Base-by-base conservation (phyloP, 2,329 filamentous ascomycete genomes). In the Furcasterigmium furcatum region DNA sequence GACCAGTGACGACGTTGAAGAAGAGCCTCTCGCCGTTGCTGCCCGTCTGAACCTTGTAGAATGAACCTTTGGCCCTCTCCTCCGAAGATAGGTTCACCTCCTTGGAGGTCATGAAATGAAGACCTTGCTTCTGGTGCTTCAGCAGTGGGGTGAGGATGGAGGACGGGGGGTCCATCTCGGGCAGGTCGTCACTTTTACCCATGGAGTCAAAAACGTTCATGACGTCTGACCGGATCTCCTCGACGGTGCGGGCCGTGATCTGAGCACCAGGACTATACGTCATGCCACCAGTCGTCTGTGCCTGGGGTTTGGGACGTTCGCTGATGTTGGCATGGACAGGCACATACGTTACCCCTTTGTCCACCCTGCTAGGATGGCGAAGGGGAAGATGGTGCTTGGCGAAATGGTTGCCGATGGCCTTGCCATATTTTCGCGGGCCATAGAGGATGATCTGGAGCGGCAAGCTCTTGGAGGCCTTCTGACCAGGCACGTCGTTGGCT, bases 171-270 rank as follows among this genome's bases (percentile, higher is more conserved):
- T 92, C 83, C 69, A 85, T 82, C 52, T 85, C 79, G 0, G 87
- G 87, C 7, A 97, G 70, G 48, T 89, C 82, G 46, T 95, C 87
- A 9, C 78, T 83, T 55, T 84, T 84, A 21, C 84, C 80, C 32
- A 96, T 79, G 8, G 85, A 86, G 67, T 96, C 91, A 57, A 99
- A 96, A 60, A 97, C 88, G 35, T 82, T 84, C 63, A 89, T 80
- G 19, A 96, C 87, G 46, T 96, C 91, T 51, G 82, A 84, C 9
- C 87, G 85, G 48, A 96, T 86, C 65, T 97, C 91, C 56, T 97
- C 92, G 1, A 85, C 83, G 1, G 88, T 92, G 25, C 89, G 80
- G 40, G 61, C 66, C 30, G 66, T 63, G 5, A 64, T 57, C 29
- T 53, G 58, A n/a, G 53, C 48, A 47, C 58, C 41, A n/a, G 41